Conservation (phyloP, 2,329 filamentous ascomycete genomes). For the Chalara sp. region DNA sequence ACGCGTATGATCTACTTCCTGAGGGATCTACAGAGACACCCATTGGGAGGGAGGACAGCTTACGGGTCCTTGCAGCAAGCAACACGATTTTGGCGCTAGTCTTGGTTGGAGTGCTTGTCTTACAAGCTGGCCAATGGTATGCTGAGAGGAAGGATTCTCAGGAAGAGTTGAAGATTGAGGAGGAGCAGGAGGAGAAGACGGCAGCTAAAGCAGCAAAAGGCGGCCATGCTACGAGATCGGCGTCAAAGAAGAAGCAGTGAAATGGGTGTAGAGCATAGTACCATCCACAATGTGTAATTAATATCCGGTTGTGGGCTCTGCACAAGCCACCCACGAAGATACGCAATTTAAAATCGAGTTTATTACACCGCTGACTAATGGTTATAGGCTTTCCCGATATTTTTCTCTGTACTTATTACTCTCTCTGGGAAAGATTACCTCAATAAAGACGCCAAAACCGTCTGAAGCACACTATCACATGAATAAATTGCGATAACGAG, state of each 20-base stretch:
- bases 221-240: slow-evolving; percentile 20
- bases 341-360: too few species aligned
- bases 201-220: slow-evolving; percentile 30
- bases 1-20: slow-evolving; percentile 40
- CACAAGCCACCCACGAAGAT: too few species aligned
- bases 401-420: too few species aligned
- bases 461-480: too few species aligned
- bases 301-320: too few species aligned
- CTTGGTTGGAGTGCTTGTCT: slow-evolving; percentile 79
- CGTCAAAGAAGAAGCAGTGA: slow-evolving; percentile 30
- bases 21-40: slow-evolving; percentile 52
- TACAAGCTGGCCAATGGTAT: slow-evolving; percentile 98
- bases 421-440: too few species aligned
- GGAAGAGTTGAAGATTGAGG: slow-evolving; percentile 62
- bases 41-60: slow-evolving; percentile 77
- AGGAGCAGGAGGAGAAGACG: slow-evolving; percentile 42
- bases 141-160: slow-evolving; percentile 88
- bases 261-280: not conserved
- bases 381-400: too few species aligned
- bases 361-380: too few species aligned
- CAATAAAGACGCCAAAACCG: too few species aligned
- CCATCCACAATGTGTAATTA: too few species aligned
- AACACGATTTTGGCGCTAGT: slow-evolving; percentile 95
- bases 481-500: too few species aligned
- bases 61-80: slow-evolving; percentile 86